Base-by-base conservation (phyloP, 805 yeast genomes). In the Candida nemodendra region DNA sequence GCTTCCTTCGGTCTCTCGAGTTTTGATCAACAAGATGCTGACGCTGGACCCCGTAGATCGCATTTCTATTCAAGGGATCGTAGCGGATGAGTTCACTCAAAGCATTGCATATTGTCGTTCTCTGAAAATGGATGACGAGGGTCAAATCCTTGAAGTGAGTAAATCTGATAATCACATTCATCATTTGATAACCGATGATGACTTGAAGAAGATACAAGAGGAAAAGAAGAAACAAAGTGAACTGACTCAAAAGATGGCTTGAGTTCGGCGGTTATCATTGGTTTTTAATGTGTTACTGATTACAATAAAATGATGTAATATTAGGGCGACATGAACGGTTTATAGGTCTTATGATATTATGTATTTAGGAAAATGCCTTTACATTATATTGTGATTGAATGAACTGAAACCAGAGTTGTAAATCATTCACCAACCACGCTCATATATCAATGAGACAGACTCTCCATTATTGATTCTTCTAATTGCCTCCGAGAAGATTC, bases 391-490 rank as follows among this genome's bases (percentile, higher is more conserved):
- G n/a, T n/a, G n/a, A n/a, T n/a, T n/a, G n/a, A n/a, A n/a, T n/a
- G n/a, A n/a, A n/a, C n/a, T n/a, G n/a, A n/a, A n/a, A n/a, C n/a
- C n/a, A n/a, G n/a, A n/a, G n/a, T n/a, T n/a, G n/a, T n/a, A n/a
- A n/a, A n/a, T n/a, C n/a, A 23, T 8, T 53, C 45, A 76, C 78
- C 79, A 74, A 2, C 79, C 95, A 51, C 85, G 90, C 53, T 89
- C 96, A 65, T 90, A 93, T 44, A 93, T 69, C 86, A 88, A 84
- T 14, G 95, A 83, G 13, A 93, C 95, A 12, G 91, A 80, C 68
- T 93, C 99, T 50, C 99, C 99, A 52, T 93, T 93, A 62, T 93
- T 95, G 34, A 93, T 91, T 61, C 99, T 75, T 60, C 99, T 74
- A 30, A 93, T 88, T 2, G 97, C 91, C 64, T 93, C 99, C 13